Percentiles rank a stretch among this genome's conserved stretches.
Evolutionary conservation across 192 early-diverging fungal species (phyloP).

Genomic region (Tieghemiomyces parasiticus): DNA sequence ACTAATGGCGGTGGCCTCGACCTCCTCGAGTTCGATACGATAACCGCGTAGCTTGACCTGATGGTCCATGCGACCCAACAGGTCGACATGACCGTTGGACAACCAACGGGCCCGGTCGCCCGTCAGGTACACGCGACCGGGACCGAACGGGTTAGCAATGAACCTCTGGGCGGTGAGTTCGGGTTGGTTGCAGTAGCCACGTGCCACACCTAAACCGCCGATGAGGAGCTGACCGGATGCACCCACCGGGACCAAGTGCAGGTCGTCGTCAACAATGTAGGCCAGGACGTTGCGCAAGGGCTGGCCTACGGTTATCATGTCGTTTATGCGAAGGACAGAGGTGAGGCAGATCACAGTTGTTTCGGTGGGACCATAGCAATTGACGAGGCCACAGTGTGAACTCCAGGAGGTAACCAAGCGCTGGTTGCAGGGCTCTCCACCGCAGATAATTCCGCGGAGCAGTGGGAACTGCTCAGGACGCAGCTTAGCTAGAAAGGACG

Average conservation of each 20-base stretch:
- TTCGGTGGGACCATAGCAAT: no score
- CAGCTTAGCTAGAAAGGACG: no score
- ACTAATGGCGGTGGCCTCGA: conserved; percentile 11
- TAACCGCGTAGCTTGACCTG: conserved; percentile 23
- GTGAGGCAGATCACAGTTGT: no score
- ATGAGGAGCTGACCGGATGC: conserved; percentile 20
- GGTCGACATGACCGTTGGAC: conserved; percentile 15
- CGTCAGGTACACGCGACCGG: conserved; percentile 16
- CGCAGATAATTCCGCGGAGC: no score
- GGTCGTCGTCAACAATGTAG: conserved; percentile 14
- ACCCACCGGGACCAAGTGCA: conserved; percentile 14
- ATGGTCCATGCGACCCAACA: conserved; percentile 19
- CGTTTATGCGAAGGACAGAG: no score
- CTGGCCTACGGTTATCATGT: conserved; percentile 14
- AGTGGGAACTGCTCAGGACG: no score
- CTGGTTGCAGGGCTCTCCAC: no score
- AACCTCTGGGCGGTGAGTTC: conserved; percentile 19
- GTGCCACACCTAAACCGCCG: conserved; percentile 16
- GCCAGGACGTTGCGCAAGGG: conserved; percentile 11
- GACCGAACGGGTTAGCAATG: conserved; percentile 20
- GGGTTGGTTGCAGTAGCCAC: conserved; percentile 19
- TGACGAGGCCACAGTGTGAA: no score
- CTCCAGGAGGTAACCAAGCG: no score
- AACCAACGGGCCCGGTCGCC: conserved; percentile 17
- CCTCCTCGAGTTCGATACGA: conserved; percentile 18